These are phyloP conservation scores for Nelumbo lutea DNA, from an alignment of 164 flowering plant genomes.

Conservation along the genomic window DNA sequence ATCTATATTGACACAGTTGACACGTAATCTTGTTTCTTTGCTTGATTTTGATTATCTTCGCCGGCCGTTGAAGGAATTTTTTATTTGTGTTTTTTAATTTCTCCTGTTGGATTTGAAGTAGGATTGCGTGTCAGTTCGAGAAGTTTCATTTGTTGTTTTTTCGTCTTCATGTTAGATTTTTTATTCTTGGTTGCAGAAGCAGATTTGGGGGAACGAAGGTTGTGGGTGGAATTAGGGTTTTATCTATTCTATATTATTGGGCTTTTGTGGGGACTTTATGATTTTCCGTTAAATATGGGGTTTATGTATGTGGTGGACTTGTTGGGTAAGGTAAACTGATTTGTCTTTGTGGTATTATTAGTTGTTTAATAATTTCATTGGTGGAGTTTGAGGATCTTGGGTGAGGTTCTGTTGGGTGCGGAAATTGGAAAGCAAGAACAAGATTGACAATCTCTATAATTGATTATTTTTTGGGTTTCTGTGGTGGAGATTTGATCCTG, in stretches of 20 bases:
- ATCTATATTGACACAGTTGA: too few relatives aligned
- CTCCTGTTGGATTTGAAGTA: too few relatives aligned
- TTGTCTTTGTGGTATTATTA: background rate
- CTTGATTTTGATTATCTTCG: too few relatives aligned
- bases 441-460: constrained; percentile 1
- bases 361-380: background rate
- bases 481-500: constrained; percentile 18
- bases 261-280: background rate
- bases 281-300: background rate
- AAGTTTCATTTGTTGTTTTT: too few relatives aligned
- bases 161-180: too few relatives aligned
- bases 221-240: constrained; percentile 13
- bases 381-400: constrained; percentile 6
- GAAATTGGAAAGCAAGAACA: background rate
- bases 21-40: too few relatives aligned
- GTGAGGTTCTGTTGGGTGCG: background rate
- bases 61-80: too few relatives aligned
- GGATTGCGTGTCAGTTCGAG: too few relatives aligned
- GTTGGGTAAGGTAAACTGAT: background rate
- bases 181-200: too few relatives aligned
- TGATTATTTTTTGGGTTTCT: constrained; percentile 6
- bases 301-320: background rate
- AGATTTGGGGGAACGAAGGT: background rate
- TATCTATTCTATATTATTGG: constrained; percentile 6
- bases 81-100: too few relatives aligned